Conservation (phyloP, 2,329 filamentous ascomycete genomes). For the Scedosporium boydii region DNA sequence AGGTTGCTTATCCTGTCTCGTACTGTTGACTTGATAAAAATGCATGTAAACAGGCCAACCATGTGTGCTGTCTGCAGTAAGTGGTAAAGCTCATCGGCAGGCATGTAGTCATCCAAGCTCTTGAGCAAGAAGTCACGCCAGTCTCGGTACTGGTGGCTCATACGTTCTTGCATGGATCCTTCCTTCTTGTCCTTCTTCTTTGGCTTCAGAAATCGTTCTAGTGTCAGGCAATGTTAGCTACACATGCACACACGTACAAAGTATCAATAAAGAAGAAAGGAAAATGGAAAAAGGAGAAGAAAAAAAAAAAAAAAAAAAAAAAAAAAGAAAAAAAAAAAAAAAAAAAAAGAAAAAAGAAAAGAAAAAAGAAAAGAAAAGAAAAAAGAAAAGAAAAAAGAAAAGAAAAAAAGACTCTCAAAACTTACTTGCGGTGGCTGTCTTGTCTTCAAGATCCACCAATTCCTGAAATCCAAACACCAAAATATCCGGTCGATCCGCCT, state of each 20-base stretch:
- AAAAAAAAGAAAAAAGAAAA: background rate
- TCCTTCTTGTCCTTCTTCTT: constrained; percentile 76
- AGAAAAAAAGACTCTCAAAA: constrained; percentile 12
- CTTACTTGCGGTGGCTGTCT: constrained; percentile 86
- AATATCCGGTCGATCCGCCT: constrained; percentile 75
- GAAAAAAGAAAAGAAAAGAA: too few species aligned
- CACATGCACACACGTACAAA: too few species aligned
- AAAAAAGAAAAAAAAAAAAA: background rate
- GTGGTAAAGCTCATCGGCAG: constrained; percentile 66
- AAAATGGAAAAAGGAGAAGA: background rate
- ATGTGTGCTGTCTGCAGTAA: constrained; percentile 72
- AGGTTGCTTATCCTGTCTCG: constrained; percentile 69
- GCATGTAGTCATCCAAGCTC: constrained; percentile 75
- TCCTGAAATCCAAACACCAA: constrained; percentile 96
- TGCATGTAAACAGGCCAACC: constrained; percentile 89
- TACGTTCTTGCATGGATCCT: constrained; percentile 72
- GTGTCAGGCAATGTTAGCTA: constrained; percentile 16
- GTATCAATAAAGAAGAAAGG: background rate
- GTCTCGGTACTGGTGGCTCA: constrained; percentile 94
- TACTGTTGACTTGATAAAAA: constrained; percentile 80
- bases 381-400: background rate
- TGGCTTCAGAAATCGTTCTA: constrained; percentile 78
- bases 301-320: background rate
- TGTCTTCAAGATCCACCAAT: constrained; percentile 95
- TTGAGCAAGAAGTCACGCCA: constrained; percentile 87